A percentile compares a stretch with the other conserved stretches of the same genome.
These are phyloP conservation scores for Oxytropis ochrocephala DNA, from an alignment of 306 rosid genomes.

Conservation along the genomic window DNA sequence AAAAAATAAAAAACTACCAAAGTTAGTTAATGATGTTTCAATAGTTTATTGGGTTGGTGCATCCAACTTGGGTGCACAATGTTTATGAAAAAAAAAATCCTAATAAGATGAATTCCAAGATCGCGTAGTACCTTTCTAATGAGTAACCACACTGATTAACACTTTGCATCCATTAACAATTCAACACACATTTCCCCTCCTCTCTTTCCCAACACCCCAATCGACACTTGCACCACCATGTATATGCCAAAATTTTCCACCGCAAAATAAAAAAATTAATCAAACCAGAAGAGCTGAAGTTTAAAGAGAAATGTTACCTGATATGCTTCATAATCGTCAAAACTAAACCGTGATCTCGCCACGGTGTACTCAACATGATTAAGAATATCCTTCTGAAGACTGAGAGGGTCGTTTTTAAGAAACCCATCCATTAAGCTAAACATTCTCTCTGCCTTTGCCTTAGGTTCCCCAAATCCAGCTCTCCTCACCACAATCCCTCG, in stretches of 20 bases:
- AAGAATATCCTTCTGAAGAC: conserved; percentile 69
- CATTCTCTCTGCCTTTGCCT: conserved; percentile 61
- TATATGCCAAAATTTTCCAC: background rate
- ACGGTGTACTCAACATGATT: conserved; percentile 69
- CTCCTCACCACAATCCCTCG: conserved; percentile 50
- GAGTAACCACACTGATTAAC: too few relatives aligned
- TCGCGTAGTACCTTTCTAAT: too few relatives aligned
- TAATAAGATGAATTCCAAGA: background rate
- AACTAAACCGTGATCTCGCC: conserved; percentile 63
- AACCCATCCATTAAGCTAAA: conserved; percentile 58
- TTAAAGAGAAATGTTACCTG: conserved; percentile 35
- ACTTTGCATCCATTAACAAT: too few relatives aligned
- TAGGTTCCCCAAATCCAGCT: conserved; percentile 41
- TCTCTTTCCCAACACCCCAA: background rate
- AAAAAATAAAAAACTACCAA: too few relatives aligned
- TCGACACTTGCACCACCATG: background rate
- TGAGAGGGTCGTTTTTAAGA: conserved; percentile 59
- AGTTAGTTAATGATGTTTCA: too few relatives aligned
- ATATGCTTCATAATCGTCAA: conserved; percentile 74
- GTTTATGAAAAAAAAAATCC: background rate
- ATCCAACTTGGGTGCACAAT: too few relatives aligned
- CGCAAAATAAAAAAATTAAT: background rate
- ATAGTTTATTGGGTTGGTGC: too few relatives aligned
- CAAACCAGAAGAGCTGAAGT: background rate
- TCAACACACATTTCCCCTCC: too few relatives aligned